phyloP scores from a whole-genome alignment of 2,329 filamentous ascomycete genomes.

The Parastagonospora avenae region DNA sequence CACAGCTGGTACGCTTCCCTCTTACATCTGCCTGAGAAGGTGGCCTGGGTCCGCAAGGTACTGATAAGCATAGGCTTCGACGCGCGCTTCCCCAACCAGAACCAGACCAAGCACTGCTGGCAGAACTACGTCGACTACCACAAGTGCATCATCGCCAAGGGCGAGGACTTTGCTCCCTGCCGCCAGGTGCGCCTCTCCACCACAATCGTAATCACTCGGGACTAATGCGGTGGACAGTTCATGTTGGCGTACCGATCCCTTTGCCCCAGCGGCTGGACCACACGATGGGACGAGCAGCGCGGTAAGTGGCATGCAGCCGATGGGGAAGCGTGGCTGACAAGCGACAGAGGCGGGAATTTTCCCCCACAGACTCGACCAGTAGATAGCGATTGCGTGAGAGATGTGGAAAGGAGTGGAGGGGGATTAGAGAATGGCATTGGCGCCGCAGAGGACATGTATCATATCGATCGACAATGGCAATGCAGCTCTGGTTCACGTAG shows the following conservation, averaged over 20 bases:
- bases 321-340: constrained; percentile 6
- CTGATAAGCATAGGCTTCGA: constrained; percentile 76
- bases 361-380: constrained; percentile 46
- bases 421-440: constrained; percentile 29
- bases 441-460: constrained; percentile 33
- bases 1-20: constrained; percentile 48
- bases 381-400: constrained; percentile 21
- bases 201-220: not conserved
- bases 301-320: constrained; percentile 61
- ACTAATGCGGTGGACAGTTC: constrained; percentile 66
- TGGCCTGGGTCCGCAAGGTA: constrained; percentile 10
- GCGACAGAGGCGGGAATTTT: constrained; percentile 40
- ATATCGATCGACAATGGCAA: constrained; percentile 36
- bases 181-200: constrained; percentile 70
- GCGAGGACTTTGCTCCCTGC: constrained; percentile 97
- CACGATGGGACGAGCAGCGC: constrained; percentile 97
- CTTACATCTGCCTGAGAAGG: constrained; percentile 6
- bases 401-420: constrained; percentile 21
- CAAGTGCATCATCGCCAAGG: constrained; percentile 99
- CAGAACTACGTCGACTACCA: constrained; percentile 99
- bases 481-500: constrained; percentile 30
- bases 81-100: constrained; percentile 97
- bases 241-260: constrained; percentile 95
- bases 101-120: constrained; percentile 99
- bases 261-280: constrained; percentile 92